Evolutionary conservation across 345 rosid species (phyloP).

Genomic region (Citrus trifoliata): DNA sequence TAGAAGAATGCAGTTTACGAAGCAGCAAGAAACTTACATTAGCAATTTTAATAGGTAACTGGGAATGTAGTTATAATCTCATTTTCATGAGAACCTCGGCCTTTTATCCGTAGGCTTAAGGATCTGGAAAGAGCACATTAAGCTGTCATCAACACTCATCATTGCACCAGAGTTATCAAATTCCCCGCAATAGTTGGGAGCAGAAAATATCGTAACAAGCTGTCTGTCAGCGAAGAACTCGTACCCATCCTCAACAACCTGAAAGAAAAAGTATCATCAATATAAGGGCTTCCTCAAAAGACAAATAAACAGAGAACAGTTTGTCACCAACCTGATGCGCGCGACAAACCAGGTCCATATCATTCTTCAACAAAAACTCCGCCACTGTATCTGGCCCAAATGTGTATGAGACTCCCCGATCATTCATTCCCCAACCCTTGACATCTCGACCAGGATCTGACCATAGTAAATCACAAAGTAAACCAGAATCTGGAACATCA

Average conservation of each 20-base stretch:
- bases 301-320: neutral
- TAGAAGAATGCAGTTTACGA: neutral
- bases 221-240: constrained; percentile 88
- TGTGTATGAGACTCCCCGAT: constrained; percentile 86
- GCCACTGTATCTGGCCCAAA: constrained; percentile 80
- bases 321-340: constrained; percentile 73
- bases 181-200: constrained; percentile 94
- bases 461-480: constrained; percentile 93
- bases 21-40: constrained; percentile 21
- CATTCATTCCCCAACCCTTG: constrained; percentile 91
- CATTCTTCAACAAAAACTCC: constrained; percentile 64
- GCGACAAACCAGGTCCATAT: constrained; percentile 93
- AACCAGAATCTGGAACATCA: constrained; percentile 86
- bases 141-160: constrained; percentile 94
- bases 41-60: constrained; percentile 9
- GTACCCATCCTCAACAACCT: constrained; percentile 96
- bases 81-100: constrained; percentile 39
- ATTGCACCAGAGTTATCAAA: constrained; percentile 93
- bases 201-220: constrained; percentile 87
- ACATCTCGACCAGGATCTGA: constrained; percentile 82
- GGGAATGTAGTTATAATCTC: constrained; percentile 7
- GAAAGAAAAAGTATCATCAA: constrained; percentile 1
- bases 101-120: constrained; percentile 74
- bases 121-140: constrained; percentile 92
- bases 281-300: constrained; percentile 8